Evolutionary conservation across 805 yeast species (phyloP), one percentile per base, ranked within the genome.

Genomic region (Naumovozyma dairenensis): DNA sequence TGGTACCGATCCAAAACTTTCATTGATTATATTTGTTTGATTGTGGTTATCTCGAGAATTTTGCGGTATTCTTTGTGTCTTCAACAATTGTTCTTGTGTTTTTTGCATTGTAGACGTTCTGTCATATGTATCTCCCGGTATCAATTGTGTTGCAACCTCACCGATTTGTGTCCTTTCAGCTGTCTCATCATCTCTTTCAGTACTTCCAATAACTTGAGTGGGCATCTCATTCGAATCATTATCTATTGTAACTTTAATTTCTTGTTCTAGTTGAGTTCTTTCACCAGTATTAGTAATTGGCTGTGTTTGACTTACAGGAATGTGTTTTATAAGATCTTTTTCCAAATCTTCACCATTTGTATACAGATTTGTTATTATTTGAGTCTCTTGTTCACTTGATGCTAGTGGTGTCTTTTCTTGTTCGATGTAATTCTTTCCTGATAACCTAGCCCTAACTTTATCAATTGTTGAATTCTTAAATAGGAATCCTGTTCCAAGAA

Each of bases 331-430:
- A 3, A 27, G 4, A 2, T 19, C 31, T 22, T 38, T 41, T 31
- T 35, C 38, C 26, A 45, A 27, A 18, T 45, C 44, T 31, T 43
- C 43, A 34, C 44, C 57, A 21, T 51, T 58, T 5, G 37, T 48
- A 36, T 54, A 54, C 15, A 50, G 31, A 17, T 40, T 43, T 3
- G 46, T 26, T 6, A 51, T 37, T 3, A 35, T 21, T 29, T 47
- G 49, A 15, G 40, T 35, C 17, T 36, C 40, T 2, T 29, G 20
- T n/a, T n/a, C n/a, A n/a, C n/a, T n/a, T n/a, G n/a, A n/a, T n/a
- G n/a, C n/a, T n/a, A n/a, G n/a, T n/a, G n/a, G n/a, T n/a, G n/a
- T n/a, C n/a, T n/a, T n/a, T n/a, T n/a, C n/a, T n/a, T n/a, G n/a
- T n/a, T n/a, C n/a, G n/a, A n/a, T 12, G n/a, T 7, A 10, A 10